phyloP scores from a whole-genome alignment of 106 monocot genomes.

The Dioscorea dumetorum region DNA sequence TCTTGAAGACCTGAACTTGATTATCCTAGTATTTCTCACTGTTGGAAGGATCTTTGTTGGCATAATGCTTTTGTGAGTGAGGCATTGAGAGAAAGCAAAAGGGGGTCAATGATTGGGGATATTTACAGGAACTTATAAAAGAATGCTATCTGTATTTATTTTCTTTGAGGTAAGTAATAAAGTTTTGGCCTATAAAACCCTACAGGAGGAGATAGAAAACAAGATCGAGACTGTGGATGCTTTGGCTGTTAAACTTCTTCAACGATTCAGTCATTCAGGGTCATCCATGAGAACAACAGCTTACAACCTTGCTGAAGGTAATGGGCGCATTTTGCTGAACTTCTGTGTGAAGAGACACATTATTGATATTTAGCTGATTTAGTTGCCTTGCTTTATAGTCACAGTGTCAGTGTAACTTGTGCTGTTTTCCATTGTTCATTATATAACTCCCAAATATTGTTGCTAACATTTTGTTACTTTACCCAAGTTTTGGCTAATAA shows the following conservation, averaged over 20 bases:
- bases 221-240: conserved; percentile 92
- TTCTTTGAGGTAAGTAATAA: not conserved
- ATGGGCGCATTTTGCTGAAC: not conserved
- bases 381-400: no score
- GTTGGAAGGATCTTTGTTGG: not conserved
- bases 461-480: not conserved
- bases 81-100: no score
- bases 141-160: not conserved
- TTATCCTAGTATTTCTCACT: not conserved
- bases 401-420: not conserved
- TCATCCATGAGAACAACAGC: conserved; percentile 73
- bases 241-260: conserved; percentile 75
- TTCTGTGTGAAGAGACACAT: not conserved
- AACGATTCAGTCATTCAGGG: conserved; percentile 71
- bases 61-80: not conserved
- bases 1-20: not conserved
- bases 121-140: no score
- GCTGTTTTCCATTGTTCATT: not conserved
- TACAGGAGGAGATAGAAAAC: conserved; percentile 91
- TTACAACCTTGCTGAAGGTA: conserved; percentile 69
- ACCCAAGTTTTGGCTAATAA: not conserved
- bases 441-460: not conserved
- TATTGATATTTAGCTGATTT: no score
- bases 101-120: no score
- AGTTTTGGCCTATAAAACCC: conserved; percentile 1